Percentiles rank a stretch among this genome's conserved stretches.
These are phyloP conservation scores for Amanita jacksonii DNA, from an alignment of 768 basidiomycete species.

Conservation along the genomic window DNA sequence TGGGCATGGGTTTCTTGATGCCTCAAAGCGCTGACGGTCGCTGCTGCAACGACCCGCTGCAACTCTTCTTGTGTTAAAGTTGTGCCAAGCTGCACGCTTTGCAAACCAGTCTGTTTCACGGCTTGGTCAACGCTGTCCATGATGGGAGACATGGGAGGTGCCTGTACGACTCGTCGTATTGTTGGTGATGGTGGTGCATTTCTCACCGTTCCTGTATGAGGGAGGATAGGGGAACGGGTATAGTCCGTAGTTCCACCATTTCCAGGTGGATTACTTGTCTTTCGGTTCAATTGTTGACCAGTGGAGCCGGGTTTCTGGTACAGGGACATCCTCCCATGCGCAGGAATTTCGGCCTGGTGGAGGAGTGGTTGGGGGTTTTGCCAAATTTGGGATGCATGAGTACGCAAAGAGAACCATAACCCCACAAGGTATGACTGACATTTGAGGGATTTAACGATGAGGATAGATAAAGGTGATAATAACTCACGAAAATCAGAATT, in stretches of 20 bases:
- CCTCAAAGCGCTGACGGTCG: conserved; percentile 83
- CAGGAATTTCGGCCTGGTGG: conserved; percentile 52
- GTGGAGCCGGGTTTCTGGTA: conserved; percentile 65
- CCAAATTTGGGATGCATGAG: conserved; percentile 98
- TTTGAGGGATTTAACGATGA: background rate
- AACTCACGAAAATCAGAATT: conserved; percentile 80
- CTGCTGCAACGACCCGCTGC: conserved; percentile 87
- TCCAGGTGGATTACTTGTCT: conserved; percentile 30
- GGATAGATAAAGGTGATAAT: background rate
- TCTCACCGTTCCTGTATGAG: conserved; percentile 17
- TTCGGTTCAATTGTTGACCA: too few relatives aligned
- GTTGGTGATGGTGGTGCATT: conserved; percentile 31
- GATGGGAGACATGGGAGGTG: conserved; percentile 43
- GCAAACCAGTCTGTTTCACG: conserved; percentile 50
- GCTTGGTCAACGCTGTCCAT: conserved; percentile 73
- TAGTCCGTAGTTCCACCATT: conserved; percentile 20
- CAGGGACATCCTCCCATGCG: conserved; percentile 47
- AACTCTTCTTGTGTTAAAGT: conserved; percentile 81
- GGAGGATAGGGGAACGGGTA: conserved; percentile 28
- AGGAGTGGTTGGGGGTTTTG: conserved; percentile 88
- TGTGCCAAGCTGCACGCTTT: conserved; percentile 46
- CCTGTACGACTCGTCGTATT: conserved; percentile 48
- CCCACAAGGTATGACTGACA: conserved; percentile 90
- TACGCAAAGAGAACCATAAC: conserved; percentile 96
- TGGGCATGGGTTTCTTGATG: conserved; percentile 59